phyloP scores from a whole-genome alignment of 2,329 filamentous ascomycete species.

The Scopulariopsis brevicaulis region DNA sequence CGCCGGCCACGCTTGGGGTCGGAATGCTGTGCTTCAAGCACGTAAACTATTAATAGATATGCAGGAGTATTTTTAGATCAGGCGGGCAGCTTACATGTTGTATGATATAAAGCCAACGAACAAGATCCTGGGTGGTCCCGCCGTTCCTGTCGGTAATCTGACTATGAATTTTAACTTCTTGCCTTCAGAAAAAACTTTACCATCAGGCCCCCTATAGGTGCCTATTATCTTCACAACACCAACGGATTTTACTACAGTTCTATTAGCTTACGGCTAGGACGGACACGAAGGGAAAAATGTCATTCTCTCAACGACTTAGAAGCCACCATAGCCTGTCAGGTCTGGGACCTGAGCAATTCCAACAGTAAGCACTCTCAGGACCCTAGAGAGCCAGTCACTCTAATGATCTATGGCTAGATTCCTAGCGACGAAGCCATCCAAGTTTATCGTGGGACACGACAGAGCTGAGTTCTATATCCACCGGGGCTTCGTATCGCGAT shows the following conservation, averaged over 20 bases:
- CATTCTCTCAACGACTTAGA: background rate
- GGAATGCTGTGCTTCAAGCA: too few species aligned
- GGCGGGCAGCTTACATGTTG: too few species aligned
- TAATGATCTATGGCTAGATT: background rate
- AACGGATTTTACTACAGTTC: background rate
- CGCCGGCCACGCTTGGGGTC: too few species aligned
- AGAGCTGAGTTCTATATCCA: background rate
- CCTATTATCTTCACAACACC: background rate
- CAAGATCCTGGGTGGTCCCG: too few species aligned
- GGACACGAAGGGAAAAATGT: background rate
- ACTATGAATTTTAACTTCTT: background rate
- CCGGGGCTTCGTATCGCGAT: background rate
- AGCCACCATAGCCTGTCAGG: background rate
- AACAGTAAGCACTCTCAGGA: background rate
- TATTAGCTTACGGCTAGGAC: too few species aligned
- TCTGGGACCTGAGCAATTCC: background rate
- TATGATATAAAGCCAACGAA: background rate
- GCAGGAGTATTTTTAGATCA: too few species aligned
- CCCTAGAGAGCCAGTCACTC: background rate
- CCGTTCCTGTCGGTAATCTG: background rate
- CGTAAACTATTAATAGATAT: too few species aligned
- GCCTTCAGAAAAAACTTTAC: too few species aligned
- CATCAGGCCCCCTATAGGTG: too few species aligned
- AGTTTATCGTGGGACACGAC: background rate
- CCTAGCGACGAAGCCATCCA: background rate